Evolutionary conservation across 116 monocot genomes (phyloP), one percentile per base, ranked within the genome.

Genomic region (Posidonia oceanica): DNA sequence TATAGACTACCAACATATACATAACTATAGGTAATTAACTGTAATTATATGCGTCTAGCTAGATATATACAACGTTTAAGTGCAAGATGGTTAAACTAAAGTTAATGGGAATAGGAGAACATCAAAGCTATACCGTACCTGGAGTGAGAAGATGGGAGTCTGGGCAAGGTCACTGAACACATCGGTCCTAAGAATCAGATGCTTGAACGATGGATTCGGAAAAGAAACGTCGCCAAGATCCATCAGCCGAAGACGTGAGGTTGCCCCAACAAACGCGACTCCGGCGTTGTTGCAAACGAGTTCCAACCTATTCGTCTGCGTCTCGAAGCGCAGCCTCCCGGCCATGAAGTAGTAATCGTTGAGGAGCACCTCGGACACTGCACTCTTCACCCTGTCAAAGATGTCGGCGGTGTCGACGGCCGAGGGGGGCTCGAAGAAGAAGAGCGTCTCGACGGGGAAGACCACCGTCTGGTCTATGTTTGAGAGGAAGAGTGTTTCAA

Each of bases 391-490:
- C 17, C 61, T 79, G 53, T 83, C 87, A 44, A 68, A 63, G 14
- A 87, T 77, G 64, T 78, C 77, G 20, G 20, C 18, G 51, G 80
- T 70, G 0, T 40, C 29, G 21, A 15, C 0, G 16, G 61, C 29
- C 16, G 21, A 0, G 16, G 57, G 22, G 23, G 68, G 68, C 10
- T 85, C 56, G 63, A 75, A 94, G 80, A 94, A 87, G 81, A 85
- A 94, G 59, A 90, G 10, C 4, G 87, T 90, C 72, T 94, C 87
- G 3, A 94, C 90, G 36, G 83, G 81, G 80, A 94, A 94, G 15
- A 85, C 87, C 36, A 90, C 87, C 4, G 87, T 83, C 74, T 94
- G 94, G 72, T 94, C 94, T 51, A 94, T 87, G 72, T 94, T 90
- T 42, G 94, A 90, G 21, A 94, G 90, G 64, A 72, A 90, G 15